Evolutionary conservation across 73 alveolate species (phyloP).

Genomic region (Tetrahymena thermophila): DNA sequence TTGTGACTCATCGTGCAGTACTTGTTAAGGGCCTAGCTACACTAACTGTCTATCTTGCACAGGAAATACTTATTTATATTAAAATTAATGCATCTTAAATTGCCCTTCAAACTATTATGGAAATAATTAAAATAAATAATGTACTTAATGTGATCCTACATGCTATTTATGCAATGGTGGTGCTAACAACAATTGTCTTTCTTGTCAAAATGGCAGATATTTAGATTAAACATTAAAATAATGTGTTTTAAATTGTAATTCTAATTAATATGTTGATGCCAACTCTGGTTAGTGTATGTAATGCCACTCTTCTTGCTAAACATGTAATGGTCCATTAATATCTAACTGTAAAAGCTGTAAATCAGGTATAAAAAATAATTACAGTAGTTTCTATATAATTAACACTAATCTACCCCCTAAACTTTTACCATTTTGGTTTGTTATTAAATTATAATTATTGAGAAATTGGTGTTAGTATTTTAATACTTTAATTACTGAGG

Average conservation of each 20-base stretch:
- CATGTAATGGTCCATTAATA: too few species aligned
- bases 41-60: neutral
- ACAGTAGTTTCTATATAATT: too few species aligned
- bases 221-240: neutral
- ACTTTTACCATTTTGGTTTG: too few species aligned
- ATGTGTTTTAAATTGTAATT: neutral
- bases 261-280: too few species aligned
- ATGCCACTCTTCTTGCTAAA: too few species aligned
- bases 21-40: neutral
- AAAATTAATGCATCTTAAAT: neutral
- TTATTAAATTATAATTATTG: too few species aligned
- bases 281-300: too few species aligned
- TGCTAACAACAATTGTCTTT: neutral
- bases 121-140: neutral
- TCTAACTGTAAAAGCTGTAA: too few species aligned
- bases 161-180: neutral
- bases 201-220: neutral
- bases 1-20: neutral
- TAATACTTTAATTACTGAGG: too few species aligned
- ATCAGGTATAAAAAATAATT: too few species aligned
- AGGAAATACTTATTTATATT: neutral
- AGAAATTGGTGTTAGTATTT: too few species aligned
- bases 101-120: neutral
- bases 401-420: too few species aligned
- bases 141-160: neutral